Base-by-base conservation (phyloP, 805 yeast genomes). In the Metschnikowia hibisci region DNA sequence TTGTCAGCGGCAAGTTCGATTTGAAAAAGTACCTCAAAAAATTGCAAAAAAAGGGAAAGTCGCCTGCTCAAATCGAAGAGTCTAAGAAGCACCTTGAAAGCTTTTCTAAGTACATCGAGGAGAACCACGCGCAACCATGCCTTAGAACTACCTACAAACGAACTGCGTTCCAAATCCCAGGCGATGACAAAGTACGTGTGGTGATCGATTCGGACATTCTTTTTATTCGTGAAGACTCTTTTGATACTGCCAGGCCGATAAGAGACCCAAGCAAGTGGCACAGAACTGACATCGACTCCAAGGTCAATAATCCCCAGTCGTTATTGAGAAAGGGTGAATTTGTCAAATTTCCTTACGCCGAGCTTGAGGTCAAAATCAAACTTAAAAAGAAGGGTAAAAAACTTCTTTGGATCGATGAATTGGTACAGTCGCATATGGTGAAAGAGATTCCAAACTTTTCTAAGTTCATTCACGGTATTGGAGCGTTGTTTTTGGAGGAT, bases 141-240 rank as follows among this genome's bases (percentile, higher is more conserved):
- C 67, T 93, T 61, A 81, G 98, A 68, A 78, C 96, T 9, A 78
- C 83, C 29, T 88, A 87, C 68, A 86, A 88, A 32, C 78, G 98
- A 64, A 87, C 96, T 5, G 98, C 98, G 2, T 91, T 93, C 73
- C 97, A 91, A 72, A 91, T 91, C 55, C 99, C 99, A 3, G 97
- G 97, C 45, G 98, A 93, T 62, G 95, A 90, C 62, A 79, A 91
- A 58, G 84, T 90, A 30, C 81, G 98, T 61, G 82, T 93, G 47
- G 82, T 87, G 34, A 87, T 91, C 50, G 98, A 91, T 66, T 84
- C 95, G 12, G 93, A 93, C 61, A 80, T 93, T 44, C 60, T 82
- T 41, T 90, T 87, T 60, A 82, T 91, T 48, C 80, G 98, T 55
- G 99, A 91, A 62, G 98, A 91, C 62, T 67, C 91, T 0, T 84